Base-by-base conservation (phyloP, 768 basidiomycete genomes). In the Serendipita indica region DNA sequence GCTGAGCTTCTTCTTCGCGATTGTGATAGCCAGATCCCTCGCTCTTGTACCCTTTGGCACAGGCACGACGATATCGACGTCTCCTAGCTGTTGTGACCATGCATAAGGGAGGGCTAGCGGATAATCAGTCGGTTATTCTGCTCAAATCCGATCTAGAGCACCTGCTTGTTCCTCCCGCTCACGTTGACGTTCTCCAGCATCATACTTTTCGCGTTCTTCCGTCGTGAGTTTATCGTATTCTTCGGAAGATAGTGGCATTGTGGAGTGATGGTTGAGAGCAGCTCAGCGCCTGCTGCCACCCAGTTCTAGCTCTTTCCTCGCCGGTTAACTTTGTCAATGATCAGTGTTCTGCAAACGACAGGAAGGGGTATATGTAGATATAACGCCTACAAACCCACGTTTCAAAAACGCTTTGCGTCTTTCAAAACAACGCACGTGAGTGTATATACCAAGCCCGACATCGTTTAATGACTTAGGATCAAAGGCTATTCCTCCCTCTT, bases 81-180 rank as follows among this genome's bases (percentile, higher is more conserved):
- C 91, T 13, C 79, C 81, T 4, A 99, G 76, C 64, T 91, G 82
- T 68, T 99, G 96, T 46, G 72, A 82, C 96, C 96, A 99, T 58
- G 70, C 73, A 70, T 94, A 98, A 3, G 96, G 96, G 62, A 99
- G 74, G 16, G 82, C 89, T 91, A 64, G 62, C 60, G 58, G 6
- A 27, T 13, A 58, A 16, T 57, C 34, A 65, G 56, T 43, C 14
- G 33, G n/a, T 57, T 7, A 54, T 43, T n/a, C n/a, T 5, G 5
- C 41, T 13, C 13, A 43, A 39, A 18, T 27, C 41, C n/a, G 30
- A 28, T 33, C 25, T 6, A 61, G 22, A 32, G 27, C 22, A 16
- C 92, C 83, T 62, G 83, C 86, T 72, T 96, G 93, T 70, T 96
- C 93, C 43, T 70, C 75, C 63, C 71, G 69, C 72, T 96, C 93